phyloP scores from a whole-genome alignment of 2,329 filamentous ascomycete genomes.

The Calonectria pteridis region DNA sequence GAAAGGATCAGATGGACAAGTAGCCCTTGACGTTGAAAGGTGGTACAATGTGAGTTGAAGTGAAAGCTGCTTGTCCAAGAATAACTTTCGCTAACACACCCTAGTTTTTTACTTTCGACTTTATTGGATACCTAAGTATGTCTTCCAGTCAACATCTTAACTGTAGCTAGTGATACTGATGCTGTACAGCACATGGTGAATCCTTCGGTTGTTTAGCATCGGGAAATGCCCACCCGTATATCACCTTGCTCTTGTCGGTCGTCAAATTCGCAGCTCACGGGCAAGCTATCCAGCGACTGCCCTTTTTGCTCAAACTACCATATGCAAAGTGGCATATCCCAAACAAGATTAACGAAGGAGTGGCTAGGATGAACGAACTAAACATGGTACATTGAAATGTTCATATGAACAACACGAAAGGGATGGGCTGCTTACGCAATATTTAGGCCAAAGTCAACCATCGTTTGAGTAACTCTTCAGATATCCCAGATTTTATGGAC shows the following conservation, averaged over 20 bases:
- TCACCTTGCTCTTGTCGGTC: not conserved
- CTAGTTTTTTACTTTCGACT: not conserved
- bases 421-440: not conserved
- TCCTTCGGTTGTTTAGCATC: not conserved
- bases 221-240: not conserved
- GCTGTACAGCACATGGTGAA: not conserved
- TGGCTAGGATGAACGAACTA: not conserved
- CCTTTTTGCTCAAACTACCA: not conserved
- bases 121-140: not conserved
- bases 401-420: too few relatives aligned
- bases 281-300: not conserved
- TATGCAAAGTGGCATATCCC: not conserved
- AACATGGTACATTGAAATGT: not conserved
- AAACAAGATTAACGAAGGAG: not conserved
- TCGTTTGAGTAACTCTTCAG: not conserved
- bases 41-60: not conserved
- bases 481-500: not conserved
- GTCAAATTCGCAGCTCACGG: not conserved
- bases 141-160: too few relatives aligned
- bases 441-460: not conserved
- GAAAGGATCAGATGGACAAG: not conserved
- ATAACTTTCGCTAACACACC: not conserved
- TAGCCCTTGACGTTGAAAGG: not conserved
- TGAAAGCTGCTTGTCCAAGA: not conserved
- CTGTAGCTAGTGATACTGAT: not conserved